Percentiles rank a stretch among this genome's conserved stretches.
Conservation (phyloP, 1,284 basidiomycete species). For the Cutaneotrichosporon dermatis region DNA sequence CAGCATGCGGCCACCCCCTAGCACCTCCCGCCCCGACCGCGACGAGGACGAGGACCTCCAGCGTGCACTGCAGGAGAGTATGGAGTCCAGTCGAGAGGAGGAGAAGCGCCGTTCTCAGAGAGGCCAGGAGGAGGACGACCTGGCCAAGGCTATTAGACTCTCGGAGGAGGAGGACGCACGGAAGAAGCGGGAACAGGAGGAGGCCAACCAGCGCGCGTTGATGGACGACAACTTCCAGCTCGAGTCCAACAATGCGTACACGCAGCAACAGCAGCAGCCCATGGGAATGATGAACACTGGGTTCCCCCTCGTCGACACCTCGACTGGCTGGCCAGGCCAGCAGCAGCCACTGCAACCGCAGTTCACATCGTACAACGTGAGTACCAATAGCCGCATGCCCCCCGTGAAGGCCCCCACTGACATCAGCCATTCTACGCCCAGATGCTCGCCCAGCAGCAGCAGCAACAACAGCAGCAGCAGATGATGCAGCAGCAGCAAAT, state of each 20-base stretch:
- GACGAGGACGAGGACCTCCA: conserved; percentile 76
- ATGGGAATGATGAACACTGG: conserved; percentile 39
- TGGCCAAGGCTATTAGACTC: conserved; percentile 69
- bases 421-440: conserved; percentile 49
- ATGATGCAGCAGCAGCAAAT: conserved; percentile 49
- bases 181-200: conserved; percentile 64
- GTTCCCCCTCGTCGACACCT: conserved; percentile 63
- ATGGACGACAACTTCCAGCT: conserved; percentile 80
- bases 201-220: conserved; percentile 67
- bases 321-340: conserved; percentile 35
- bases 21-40: conserved; percentile 5
- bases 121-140: conserved; percentile 62
- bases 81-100: conserved; percentile 70
- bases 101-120: conserved; percentile 54
- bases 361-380: conserved; percentile 54
- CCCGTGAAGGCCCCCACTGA: conserved; percentile 21
- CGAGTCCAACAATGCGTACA: conserved; percentile 42
- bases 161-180: conserved; percentile 83
- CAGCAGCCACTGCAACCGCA: conserved; percentile 58
- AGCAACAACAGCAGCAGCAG: conserved; percentile 54
- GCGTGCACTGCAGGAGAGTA: conserved; percentile 81
- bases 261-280: conserved; percentile 41
- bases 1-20: conserved; percentile 10
- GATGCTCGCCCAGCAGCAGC: conserved; percentile 48
- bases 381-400: conserved; percentile 9